A percentile compares a stretch with the other conserved stretches of the same genome.
phyloP scores from a whole-genome alignment of 2,329 filamentous ascomycete genomes.

The Madurella fahalii region DNA sequence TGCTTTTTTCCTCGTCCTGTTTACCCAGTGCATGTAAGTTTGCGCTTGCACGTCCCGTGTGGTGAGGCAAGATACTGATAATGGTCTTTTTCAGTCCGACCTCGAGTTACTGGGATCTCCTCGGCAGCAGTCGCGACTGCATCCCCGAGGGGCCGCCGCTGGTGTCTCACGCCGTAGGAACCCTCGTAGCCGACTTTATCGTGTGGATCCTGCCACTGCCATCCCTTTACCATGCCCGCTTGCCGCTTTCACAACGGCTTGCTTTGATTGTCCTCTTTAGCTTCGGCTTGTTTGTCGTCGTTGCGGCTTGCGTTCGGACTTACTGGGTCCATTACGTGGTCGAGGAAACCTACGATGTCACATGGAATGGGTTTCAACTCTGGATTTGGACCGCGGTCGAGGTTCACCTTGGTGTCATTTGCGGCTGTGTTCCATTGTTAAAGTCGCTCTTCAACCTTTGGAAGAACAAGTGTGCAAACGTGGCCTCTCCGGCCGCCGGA shows the following conservation, averaged over 20 bases:
- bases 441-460: slow-evolving; percentile 25
- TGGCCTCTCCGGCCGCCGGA: not conserved
- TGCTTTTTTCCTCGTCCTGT: slow-evolving; percentile 35
- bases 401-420: slow-evolving; percentile 40
- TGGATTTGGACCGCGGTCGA: slow-evolving; percentile 43
- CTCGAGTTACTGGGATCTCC: slow-evolving; percentile 30
- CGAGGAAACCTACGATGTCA: slow-evolving; percentile 37
- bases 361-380: slow-evolving; percentile 38
- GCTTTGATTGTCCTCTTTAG: slow-evolving; percentile 36
- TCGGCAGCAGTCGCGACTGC: slow-evolving; percentile 24
- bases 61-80: not conserved
- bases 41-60: too few species aligned
- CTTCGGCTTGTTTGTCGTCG: slow-evolving; percentile 36
- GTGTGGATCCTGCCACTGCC: slow-evolving; percentile 38
- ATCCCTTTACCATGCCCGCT: slow-evolving; percentile 31
- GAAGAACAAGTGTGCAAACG: not conserved
- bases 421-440: slow-evolving; percentile 37
- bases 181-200: slow-evolving; percentile 33
- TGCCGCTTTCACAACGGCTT: slow-evolving; percentile 34
- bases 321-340: slow-evolving; percentile 37
- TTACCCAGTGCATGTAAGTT: slow-evolving; percentile 34
- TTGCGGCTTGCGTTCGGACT: slow-evolving; percentile 34
- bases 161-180: slow-evolving; percentile 32
- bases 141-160: slow-evolving; percentile 29
- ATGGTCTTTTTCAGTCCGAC: slow-evolving; percentile 16